A percentile compares a stretch with the other conserved stretches of the same genome.
Evolutionary conservation across 208 protist species (phyloP).

Genomic region (Trypanosoma conorhini): DNA sequence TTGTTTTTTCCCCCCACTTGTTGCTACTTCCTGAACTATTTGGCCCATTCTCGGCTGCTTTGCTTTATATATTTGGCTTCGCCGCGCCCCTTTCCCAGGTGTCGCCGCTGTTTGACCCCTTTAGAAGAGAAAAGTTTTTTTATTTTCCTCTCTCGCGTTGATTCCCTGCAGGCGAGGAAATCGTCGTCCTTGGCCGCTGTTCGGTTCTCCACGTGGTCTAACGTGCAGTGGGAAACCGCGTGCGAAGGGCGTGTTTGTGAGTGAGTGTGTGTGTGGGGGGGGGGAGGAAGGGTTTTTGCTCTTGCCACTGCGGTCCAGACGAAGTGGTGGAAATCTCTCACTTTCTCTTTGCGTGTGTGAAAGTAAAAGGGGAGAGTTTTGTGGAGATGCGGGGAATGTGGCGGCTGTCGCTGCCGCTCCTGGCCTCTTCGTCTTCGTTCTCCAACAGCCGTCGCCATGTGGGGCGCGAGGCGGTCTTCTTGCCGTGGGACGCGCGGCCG

Average conservation of each 20-base stretch:
- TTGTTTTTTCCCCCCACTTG: neutral
- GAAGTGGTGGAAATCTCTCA: too few relatives aligned
- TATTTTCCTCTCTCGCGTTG: neutral
- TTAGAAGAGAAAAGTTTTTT: neutral
- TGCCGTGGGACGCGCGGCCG: constrained; percentile 73
- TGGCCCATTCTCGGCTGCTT: neutral
- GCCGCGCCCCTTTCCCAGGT: neutral
- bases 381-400: neutral
- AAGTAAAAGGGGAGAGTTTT: neutral
- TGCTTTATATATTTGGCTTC: neutral
- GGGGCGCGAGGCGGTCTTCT: constrained; percentile 23
- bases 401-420: neutral
- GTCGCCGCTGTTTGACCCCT: neutral
- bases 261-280: neutral
- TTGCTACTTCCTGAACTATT: neutral
- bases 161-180: neutral
- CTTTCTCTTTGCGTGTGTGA: neutral
- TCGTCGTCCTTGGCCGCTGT: neutral
- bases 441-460: constrained; percentile 6
- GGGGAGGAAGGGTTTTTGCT: too few relatives aligned
- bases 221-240: neutral
- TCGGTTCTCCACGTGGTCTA: neutral
- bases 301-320: too few relatives aligned
- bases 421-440: neutral
- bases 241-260: too few relatives aligned